Conservation (phyloP, 495 filamentous ascomycete genomes). For the Chaetomium fimeti region DNA sequence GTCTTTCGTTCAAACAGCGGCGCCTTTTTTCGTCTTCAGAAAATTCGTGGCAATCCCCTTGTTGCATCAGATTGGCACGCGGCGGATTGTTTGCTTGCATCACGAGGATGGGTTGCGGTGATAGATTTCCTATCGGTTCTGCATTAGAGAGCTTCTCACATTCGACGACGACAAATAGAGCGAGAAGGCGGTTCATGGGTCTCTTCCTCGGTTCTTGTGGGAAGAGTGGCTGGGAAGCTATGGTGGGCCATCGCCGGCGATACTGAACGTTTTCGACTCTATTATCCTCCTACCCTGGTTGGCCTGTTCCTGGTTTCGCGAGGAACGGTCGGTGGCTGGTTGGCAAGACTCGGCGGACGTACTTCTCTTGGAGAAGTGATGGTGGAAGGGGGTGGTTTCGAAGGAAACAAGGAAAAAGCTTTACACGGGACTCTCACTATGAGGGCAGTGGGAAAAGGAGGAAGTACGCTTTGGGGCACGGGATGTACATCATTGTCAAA, state of each 20-base stretch:
- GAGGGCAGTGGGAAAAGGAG: constrained; percentile 13
- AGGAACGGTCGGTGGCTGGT: constrained; percentile 10
- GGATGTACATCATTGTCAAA: constrained; percentile 35
- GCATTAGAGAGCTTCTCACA: constrained; percentile 37
- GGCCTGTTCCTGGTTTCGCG: neutral
- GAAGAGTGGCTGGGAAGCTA: constrained; percentile 19
- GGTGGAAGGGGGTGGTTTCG: neutral
- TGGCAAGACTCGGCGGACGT: constrained; percentile 5
- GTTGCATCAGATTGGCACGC: constrained; percentile 46
- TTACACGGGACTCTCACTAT: neutral
- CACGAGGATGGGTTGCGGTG: constrained; percentile 42
- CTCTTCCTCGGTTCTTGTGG: constrained; percentile 18
- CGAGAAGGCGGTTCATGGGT: constrained; percentile 23
- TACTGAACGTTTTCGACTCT: constrained; percentile 26
- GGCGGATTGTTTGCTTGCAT: constrained; percentile 47
- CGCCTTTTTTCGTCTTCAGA: constrained; percentile 21
- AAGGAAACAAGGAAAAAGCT: constrained; percentile 10
- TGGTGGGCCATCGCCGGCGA: constrained; percentile 25
- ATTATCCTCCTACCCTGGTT: constrained; percentile 9
- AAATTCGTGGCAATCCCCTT: constrained; percentile 40
- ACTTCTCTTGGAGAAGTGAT: neutral
- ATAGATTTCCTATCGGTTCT: constrained; percentile 40
- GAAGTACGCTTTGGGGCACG: constrained; percentile 3
- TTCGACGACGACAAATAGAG: constrained; percentile 37
- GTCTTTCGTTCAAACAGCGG: constrained; percentile 14